phyloP scores from a whole-genome alignment of 495 filamentous ascomycete species.

The Ascobolus immersus region DNA sequence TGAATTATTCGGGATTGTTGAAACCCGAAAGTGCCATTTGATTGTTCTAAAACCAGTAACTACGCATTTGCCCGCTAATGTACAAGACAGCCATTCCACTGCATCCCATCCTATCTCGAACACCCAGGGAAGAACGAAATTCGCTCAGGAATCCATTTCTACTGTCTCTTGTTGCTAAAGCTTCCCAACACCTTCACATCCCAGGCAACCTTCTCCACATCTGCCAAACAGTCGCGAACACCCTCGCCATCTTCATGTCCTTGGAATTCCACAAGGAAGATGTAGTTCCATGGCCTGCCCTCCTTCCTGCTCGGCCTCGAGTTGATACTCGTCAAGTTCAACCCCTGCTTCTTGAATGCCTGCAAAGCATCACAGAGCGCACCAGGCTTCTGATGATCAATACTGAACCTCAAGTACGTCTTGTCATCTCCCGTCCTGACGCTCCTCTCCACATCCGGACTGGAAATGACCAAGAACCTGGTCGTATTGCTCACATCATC shows the following conservation, averaged over 20 bases:
- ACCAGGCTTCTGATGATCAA: constrained; percentile 51
- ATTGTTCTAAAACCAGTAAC: too few relatives aligned
- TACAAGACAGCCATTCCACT: constrained; percentile 14
- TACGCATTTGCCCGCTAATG: too few relatives aligned
- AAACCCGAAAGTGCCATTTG: too few relatives aligned
- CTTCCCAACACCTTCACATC: constrained; percentile 13
- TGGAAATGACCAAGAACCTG: constrained; percentile 54
- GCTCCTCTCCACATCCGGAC: constrained; percentile 15
- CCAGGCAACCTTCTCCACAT: constrained; percentile 18
- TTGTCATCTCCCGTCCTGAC: constrained; percentile 30
- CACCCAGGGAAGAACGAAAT: too few relatives aligned
- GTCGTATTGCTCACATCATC: constrained; percentile 67
- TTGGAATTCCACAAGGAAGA: constrained; percentile 83
- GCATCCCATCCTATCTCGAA: background rate
- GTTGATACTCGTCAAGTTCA: constrained; percentile 82
- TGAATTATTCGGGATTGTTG: too few relatives aligned
- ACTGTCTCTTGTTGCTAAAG: constrained; percentile 10
- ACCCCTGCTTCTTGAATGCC: constrained; percentile 40
- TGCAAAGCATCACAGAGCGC: constrained; percentile 55
- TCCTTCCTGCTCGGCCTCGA: constrained; percentile 48
- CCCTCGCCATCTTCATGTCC: constrained; percentile 28
- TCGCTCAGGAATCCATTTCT: too few relatives aligned
- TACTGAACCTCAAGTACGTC: constrained; percentile 53
- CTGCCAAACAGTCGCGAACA: constrained; percentile 26
- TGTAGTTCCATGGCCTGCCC: constrained; percentile 61